Conservation (phyloP, 2,329 filamentous ascomycete genomes). For the Scolecobasidium constrictum region DNA sequence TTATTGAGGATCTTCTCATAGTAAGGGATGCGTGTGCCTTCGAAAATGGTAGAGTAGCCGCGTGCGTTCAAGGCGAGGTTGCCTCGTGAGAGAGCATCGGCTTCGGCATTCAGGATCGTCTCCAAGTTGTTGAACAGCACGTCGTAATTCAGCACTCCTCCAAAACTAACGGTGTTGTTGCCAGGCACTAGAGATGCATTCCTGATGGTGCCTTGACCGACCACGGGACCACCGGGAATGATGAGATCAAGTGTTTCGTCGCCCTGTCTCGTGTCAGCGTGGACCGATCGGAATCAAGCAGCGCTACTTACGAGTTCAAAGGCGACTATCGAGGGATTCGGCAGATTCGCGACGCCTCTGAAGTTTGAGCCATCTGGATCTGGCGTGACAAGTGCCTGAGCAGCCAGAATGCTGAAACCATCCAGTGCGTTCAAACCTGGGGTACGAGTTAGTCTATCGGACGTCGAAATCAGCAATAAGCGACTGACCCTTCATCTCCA, state of each 20-base stretch:
- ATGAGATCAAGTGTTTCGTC: not conserved
- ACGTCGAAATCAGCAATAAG: not conserved
- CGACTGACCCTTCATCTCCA: slow-evolving; percentile 1
- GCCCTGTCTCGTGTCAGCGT: too few species aligned
- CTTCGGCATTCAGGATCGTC: not conserved
- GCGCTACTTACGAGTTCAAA: slow-evolving; percentile 1
- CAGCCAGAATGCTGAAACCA: not conserved
- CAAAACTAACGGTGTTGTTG: not conserved
- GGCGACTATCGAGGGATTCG: not conserved
- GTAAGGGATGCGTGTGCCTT: not conserved
- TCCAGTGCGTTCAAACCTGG: not conserved
- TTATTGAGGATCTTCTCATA: slow-evolving; percentile 1
- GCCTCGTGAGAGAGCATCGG: not conserved
- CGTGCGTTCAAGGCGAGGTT: not conserved
- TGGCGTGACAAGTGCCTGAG: not conserved
- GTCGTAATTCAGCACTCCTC: not conserved
- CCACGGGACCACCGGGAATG: not conserved
- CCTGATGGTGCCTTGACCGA: not conserved
- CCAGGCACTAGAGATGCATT: not conserved
- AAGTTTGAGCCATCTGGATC: not conserved
- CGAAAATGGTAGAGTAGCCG: not conserved
- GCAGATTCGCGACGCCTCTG: not conserved
- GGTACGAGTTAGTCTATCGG: not conserved
- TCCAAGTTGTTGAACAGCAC: not conserved
- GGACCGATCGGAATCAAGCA: too few species aligned